These are phyloP conservation scores for Citeromyces nyonsensis DNA, from an alignment of 805 yeast genomes.

Conservation along the genomic window DNA sequence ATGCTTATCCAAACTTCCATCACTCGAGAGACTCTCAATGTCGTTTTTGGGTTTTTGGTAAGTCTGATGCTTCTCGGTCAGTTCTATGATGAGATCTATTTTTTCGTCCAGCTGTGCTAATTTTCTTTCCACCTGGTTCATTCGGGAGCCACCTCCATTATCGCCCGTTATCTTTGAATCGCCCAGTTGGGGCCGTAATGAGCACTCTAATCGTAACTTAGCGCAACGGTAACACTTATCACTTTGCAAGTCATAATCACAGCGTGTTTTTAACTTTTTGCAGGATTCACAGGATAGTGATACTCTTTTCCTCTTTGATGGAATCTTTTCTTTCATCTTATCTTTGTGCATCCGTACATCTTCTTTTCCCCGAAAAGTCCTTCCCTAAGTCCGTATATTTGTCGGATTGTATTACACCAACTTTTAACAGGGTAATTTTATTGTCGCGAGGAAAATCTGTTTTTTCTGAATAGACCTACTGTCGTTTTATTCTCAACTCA, in stretches of 20 bases:
- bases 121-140: conserved; percentile 5
- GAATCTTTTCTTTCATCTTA: background rate
- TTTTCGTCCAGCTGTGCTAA: conserved; percentile 1
- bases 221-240: conserved; percentile 37
- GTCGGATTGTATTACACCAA: no score
- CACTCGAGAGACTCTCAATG: conserved; percentile 3
- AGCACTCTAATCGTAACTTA: conserved; percentile 29
- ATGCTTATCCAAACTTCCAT: conserved; percentile 3
- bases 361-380: no score
- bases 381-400: no score
- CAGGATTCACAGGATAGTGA: conserved; percentile 31
- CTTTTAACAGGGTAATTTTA: no score
- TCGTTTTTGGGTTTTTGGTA: background rate
- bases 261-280: conserved; percentile 39
- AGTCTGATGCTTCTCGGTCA: background rate
- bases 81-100: background rate
- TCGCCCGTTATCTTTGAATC: background rate
- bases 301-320: conserved; percentile 9
- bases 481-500: no score
- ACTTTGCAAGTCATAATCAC: conserved; percentile 27
- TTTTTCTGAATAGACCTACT: no score
- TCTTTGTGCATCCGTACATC: background rate
- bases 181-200: conserved; percentile 14
- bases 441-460: no score
- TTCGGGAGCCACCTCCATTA: conserved; percentile 2